Percentiles rank a stretch among this genome's conserved stretches.
phyloP scores from a whole-genome alignment of 768 basidiomycete genomes.

The Sarcomyxa edulis region DNA sequence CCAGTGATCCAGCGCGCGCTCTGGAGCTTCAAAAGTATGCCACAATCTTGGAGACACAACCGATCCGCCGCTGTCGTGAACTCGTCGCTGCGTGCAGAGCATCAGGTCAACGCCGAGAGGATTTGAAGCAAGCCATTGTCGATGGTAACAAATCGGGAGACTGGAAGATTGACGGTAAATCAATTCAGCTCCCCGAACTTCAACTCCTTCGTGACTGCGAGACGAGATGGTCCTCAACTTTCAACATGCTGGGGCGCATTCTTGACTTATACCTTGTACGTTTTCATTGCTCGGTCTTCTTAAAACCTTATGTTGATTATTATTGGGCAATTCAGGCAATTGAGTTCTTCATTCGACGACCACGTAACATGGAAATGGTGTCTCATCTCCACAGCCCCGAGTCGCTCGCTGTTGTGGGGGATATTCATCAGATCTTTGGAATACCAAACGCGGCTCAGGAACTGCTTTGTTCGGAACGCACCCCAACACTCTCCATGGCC shows the following conservation, averaged over 20 bases:
- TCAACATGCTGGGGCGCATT: conserved; percentile 27
- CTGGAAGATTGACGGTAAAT: no score
- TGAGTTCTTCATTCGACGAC: no score
- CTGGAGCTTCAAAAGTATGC: conserved; percentile 11
- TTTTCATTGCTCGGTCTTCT: conserved; percentile 2
- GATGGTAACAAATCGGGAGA: conserved; percentile 19
- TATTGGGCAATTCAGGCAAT: no score
- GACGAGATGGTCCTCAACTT: conserved; percentile 29
- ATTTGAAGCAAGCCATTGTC: conserved; percentile 17
- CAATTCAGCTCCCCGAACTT: conserved; percentile 15
- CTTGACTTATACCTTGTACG: conserved; percentile 26
- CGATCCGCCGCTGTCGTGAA: conserved; percentile 15
- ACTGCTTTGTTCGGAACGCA: conserved; percentile 25
- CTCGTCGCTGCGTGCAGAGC: conserved; percentile 24
- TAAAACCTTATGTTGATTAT: neutral
- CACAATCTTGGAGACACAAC: conserved; percentile 17
- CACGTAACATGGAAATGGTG: no score
- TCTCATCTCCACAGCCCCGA: no score
- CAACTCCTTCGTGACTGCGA: conserved; percentile 26
- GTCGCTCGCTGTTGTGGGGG: no score
- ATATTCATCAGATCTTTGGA: conserved; percentile 22
- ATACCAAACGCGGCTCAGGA: conserved; percentile 25
- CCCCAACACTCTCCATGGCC: conserved; percentile 25
- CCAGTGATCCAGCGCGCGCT: neutral
- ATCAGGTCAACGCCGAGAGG: conserved; percentile 23